Conservation (phyloP, 2,329 filamentous ascomycete genomes). For the Zasmidium cellare region DNA sequence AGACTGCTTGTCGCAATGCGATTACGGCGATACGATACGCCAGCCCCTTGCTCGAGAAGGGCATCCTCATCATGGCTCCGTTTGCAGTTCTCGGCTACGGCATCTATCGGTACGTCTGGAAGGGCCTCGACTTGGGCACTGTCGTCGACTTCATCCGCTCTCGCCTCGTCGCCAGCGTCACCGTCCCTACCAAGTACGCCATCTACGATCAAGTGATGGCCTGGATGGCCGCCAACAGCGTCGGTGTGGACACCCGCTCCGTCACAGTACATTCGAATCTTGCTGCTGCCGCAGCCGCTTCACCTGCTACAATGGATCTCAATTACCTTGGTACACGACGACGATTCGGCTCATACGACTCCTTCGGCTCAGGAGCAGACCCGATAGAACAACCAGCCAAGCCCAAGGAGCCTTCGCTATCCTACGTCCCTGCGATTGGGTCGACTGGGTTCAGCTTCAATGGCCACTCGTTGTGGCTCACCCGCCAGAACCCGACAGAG, state of each 20-base stretch:
- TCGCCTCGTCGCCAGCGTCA: constrained; percentile 41
- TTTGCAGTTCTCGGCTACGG: constrained; percentile 13
- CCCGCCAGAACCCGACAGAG: neutral
- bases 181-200: constrained; percentile 41
- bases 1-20: constrained; percentile 9
- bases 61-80: constrained; percentile 7
- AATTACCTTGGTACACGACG: neutral
- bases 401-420: neutral
- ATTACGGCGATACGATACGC: constrained; percentile 3
- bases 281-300: neutral
- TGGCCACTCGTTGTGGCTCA: neutral
- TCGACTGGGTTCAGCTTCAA: neutral
- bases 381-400: neutral
- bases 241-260: neutral
- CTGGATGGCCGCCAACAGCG: constrained; percentile 33
- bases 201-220: constrained; percentile 39
- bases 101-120: constrained; percentile 12
- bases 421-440: neutral
- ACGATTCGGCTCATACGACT: neutral
- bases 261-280: neutral
- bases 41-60: neutral
- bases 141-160: constrained; percentile 26
- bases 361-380: neutral
- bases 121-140: neutral
- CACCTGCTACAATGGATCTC: neutral